Percentiles rank a stretch among this genome's conserved stretches.
Evolutionary conservation across 495 filamentous ascomycete species (phyloP).

Genomic region (Chaetomium fimeti): DNA sequence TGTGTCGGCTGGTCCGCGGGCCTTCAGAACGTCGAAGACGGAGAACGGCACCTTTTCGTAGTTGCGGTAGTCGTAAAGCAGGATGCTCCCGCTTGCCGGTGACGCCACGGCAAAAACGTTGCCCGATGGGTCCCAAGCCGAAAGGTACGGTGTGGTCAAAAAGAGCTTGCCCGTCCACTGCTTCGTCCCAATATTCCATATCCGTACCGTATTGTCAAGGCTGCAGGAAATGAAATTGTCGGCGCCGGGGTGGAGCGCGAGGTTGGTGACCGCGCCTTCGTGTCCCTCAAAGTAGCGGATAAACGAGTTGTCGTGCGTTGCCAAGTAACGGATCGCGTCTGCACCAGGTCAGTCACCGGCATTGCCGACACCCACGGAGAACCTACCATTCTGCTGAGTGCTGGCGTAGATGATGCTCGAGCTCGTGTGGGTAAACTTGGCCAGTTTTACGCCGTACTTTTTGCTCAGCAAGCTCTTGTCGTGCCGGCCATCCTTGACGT

Average conservation of each 20-base stretch:
- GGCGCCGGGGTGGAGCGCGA: slow-evolving; percentile 68
- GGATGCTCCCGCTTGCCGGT: slow-evolving; percentile 68
- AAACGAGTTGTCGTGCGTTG: slow-evolving; percentile 91
- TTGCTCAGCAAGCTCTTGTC: slow-evolving; percentile 82
- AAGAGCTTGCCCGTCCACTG: slow-evolving; percentile 74
- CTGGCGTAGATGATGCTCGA: slow-evolving; percentile 90
- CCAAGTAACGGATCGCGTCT: slow-evolving; percentile 88
- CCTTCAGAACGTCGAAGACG: slow-evolving; percentile 71
- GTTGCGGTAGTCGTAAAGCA: slow-evolving; percentile 91
- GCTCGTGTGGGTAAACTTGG: slow-evolving; percentile 87
- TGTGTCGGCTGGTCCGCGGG: slow-evolving; percentile 35
- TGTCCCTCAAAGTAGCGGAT: slow-evolving; percentile 94
- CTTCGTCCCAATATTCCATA: slow-evolving; percentile 79
- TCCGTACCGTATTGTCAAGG: slow-evolving; percentile 78
- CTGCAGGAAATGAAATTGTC: slow-evolving; percentile 91
- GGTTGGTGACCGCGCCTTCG: slow-evolving; percentile 72
- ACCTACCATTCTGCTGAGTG: slow-evolving; percentile 81
- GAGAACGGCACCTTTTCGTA: slow-evolving; percentile 88
- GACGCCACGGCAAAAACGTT: slow-evolving; percentile 88
- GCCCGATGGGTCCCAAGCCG: slow-evolving; percentile 84
- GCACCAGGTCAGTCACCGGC: not conserved
- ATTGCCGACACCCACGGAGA: too few species aligned
- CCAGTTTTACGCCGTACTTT: slow-evolving; percentile 93
- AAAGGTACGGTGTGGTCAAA: slow-evolving; percentile 72
- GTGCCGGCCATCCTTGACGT: slow-evolving; percentile 81